Evolutionary conservation across 2,329 filamentous ascomycete species (phyloP), one percentile per base, ranked within the genome.

Genomic region (Aspergillus sergii): DNA sequence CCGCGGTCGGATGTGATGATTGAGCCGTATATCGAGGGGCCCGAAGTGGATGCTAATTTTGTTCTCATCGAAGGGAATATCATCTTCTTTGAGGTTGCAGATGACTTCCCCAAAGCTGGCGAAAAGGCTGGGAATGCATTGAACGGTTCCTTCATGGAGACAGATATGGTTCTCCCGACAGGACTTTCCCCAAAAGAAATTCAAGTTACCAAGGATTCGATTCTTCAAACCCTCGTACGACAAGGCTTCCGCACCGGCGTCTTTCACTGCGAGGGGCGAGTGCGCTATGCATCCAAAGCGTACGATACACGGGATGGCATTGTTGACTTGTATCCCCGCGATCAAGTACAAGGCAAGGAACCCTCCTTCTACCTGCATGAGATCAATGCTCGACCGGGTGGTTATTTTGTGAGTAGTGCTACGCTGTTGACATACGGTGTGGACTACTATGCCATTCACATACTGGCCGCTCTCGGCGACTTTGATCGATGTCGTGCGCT

Each of bases 41-140:
- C 56, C 16, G 56, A 58, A 46, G 39, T 58, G 16, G 56, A 58
- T 48, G 56, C 56, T 28, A 58, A 58, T 23, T 58, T 58, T 48
- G 56, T 58, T 34, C n/a, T 58, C 19, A 32, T 46, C 26, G 41
- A 58, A 28, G 56, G 56, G 26, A 30, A 58, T 8, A 21, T 58
- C 43, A 30, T 58, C 9, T 58, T 58, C 56, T 58, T 45, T 39
- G 56, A 58, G 43, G 30, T 48, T 48, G 26, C 39, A 28, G 56
- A 58, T 41, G 56, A 58, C 43, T 58, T 58, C n/a, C 56, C 56
- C 26, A 48, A 34, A 32, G 23, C 56, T 21, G 56, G 41, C 41
- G 56, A 58, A 28, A 53, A 14, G 11, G 43, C 19, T 43, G 56
- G 30, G 8, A 34, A 46, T 28, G 32, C 14, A 26, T 19, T 46